Conservation (phyloP, 345 rosid genomes). For the Citrus glauca region DNA sequence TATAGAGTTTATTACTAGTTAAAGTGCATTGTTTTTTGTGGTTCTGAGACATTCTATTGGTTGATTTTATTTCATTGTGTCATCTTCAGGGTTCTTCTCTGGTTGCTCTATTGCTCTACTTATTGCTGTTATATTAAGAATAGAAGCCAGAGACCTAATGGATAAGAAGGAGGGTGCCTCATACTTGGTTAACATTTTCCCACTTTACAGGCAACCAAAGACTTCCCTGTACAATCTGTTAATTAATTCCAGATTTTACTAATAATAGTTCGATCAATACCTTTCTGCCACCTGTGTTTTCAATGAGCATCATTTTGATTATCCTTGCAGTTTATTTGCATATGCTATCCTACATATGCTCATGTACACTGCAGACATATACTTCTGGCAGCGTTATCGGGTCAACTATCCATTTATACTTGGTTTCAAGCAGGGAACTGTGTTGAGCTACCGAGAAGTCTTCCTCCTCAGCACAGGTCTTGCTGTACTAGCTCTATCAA, state of each 20-base stretch:
- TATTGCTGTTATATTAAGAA: slow-evolving; percentile 48
- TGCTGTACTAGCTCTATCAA: slow-evolving; percentile 47
- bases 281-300: not conserved
- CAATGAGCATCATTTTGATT: slow-evolving; percentile 1
- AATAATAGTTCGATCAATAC: not conserved
- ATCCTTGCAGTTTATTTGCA: slow-evolving; percentile 38
- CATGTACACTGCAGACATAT: slow-evolving; percentile 50
- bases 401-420: slow-evolving; percentile 72
- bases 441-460: slow-evolving; percentile 55
- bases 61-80: slow-evolving; percentile 27
- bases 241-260: not conserved
- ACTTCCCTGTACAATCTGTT: slow-evolving; percentile 2
- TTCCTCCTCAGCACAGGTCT: slow-evolving; percentile 62
- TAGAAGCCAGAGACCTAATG: slow-evolving; percentile 54
- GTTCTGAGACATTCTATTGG: not conserved
- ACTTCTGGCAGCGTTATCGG: slow-evolving; percentile 64
- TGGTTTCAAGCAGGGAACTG: slow-evolving; percentile 72
- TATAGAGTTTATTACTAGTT: slow-evolving; percentile 13
- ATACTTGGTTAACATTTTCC: slow-evolving; percentile 66
- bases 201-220: slow-evolving; percentile 54
- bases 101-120: slow-evolving; percentile 59
- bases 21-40: not conserved
- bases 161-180: slow-evolving; percentile 30
- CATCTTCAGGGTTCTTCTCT: slow-evolving; percentile 55
- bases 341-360: slow-evolving; percentile 48